These are phyloP conservation scores for Leccinum barrowsii DNA, from an alignment of 768 basidiomycete genomes.

Conservation along the genomic window DNA sequence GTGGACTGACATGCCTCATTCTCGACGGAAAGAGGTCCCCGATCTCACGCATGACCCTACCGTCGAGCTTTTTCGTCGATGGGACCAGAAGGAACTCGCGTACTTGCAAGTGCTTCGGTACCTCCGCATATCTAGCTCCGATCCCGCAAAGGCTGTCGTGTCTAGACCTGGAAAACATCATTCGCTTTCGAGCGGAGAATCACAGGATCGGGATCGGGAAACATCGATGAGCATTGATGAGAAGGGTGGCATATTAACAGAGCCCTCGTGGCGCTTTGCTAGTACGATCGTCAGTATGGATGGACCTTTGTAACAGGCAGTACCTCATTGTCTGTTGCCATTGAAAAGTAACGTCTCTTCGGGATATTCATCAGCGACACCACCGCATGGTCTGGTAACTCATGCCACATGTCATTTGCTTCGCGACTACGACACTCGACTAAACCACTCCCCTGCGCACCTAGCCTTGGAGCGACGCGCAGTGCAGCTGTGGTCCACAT, in stretches of 20 bases:
- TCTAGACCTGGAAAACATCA: constrained; percentile 61
- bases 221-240: constrained; percentile 27
- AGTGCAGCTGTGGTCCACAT: background rate
- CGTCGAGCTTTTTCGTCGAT: constrained; percentile 66
- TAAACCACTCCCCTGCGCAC: background rate
- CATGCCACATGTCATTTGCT: background rate
- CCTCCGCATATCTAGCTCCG: constrained; percentile 65
- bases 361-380: background rate
- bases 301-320: constrained; percentile 17
- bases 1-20: background rate
- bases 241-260: constrained; percentile 23
- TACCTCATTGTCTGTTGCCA: background rate
- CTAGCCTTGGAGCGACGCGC: background rate
- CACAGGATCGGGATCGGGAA: constrained; percentile 16
- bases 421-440: background rate
- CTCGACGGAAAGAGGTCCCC: constrained; percentile 54
- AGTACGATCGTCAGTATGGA: constrained; percentile 40
- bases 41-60: constrained; percentile 74
- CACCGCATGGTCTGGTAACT: background rate
- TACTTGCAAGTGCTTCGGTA: constrained; percentile 71
- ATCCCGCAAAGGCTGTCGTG: constrained; percentile 45
- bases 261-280: constrained; percentile 33
- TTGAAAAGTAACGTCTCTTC: background rate
- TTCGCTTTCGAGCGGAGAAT: constrained; percentile 22
- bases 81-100: constrained; percentile 75